These are phyloP conservation scores for Metschnikowia henanensis DNA, from an alignment of 805 yeast species.

Conservation along the genomic window DNA sequence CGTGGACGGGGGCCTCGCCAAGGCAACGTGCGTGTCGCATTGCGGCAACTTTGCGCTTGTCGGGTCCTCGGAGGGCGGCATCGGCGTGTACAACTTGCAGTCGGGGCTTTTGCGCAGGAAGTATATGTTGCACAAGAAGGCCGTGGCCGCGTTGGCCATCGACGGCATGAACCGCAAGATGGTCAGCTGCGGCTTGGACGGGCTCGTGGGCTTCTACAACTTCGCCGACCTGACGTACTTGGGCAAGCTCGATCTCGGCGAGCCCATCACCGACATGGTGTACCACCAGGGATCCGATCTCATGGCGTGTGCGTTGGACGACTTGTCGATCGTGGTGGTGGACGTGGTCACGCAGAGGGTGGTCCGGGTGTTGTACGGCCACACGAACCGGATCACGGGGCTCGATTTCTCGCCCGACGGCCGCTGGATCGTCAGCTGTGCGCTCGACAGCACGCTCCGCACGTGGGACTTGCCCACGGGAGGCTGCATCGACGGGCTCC, in stretches of 20 bases:
- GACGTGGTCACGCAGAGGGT: slow-evolving; percentile 80
- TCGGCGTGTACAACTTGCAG: slow-evolving; percentile 86
- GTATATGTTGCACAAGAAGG: slow-evolving; percentile 61
- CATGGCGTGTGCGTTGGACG: slow-evolving; percentile 83
- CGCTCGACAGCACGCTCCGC: slow-evolving; percentile 83
- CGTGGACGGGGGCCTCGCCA: slow-evolving; percentile 75
- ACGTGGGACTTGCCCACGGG: slow-evolving; percentile 99
- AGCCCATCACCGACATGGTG: slow-evolving; percentile 76
- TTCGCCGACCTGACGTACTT: slow-evolving; percentile 69
- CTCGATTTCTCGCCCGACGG: slow-evolving; percentile 94
- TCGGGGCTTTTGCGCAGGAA: slow-evolving; percentile 80
- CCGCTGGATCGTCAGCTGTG: slow-evolving; percentile 85
- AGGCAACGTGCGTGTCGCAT: slow-evolving; percentile 74
- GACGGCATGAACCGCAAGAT: slow-evolving; percentile 89
- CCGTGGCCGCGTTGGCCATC: slow-evolving; percentile 85
- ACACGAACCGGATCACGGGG: slow-evolving; percentile 81
- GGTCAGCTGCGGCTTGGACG: slow-evolving; percentile 89
- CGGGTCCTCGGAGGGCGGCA: slow-evolving; percentile 84
- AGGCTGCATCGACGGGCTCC: slow-evolving; percentile 91
- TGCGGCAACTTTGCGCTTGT: slow-evolving; percentile 96
- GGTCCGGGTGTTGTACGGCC: slow-evolving; percentile 89
- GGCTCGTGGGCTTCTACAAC: slow-evolving; percentile 82
- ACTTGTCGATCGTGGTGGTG: slow-evolving; percentile 76
- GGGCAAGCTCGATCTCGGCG: slow-evolving; percentile 65
- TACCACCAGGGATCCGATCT: slow-evolving; percentile 84